These are phyloP conservation scores for Xylaria sp. DNA, from an alignment of 2,329 filamentous ascomycete genomes.

Conservation along the genomic window DNA sequence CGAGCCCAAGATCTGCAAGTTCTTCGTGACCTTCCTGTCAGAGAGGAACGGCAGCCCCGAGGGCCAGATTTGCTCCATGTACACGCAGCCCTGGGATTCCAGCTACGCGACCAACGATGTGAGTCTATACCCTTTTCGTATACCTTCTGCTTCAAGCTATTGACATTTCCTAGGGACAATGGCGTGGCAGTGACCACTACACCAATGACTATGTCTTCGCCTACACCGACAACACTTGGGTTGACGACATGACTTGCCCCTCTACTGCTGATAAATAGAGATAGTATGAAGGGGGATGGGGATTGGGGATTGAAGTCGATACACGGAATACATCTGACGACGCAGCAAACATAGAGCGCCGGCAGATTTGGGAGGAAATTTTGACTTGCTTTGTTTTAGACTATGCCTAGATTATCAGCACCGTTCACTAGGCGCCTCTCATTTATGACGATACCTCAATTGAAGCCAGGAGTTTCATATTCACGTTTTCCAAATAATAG, in stretches of 20 bases:
- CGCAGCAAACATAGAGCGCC: not conserved
- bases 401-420: not conserved
- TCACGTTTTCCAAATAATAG: not conserved
- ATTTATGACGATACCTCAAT: not conserved
- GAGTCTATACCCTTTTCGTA: constrained; percentile 25
- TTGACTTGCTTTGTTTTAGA: constrained; percentile 10
- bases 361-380: not conserved
- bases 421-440: not conserved
- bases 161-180: constrained; percentile 41
- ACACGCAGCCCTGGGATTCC: constrained; percentile 48
- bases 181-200: constrained; percentile 39
- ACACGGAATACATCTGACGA: not conserved
- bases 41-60: constrained; percentile 51
- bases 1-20: constrained; percentile 46
- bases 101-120: constrained; percentile 45
- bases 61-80: constrained; percentile 55
- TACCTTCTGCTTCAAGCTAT: not conserved
- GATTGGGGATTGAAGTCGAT: not conserved
- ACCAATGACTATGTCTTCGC: constrained; percentile 38
- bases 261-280: not conserved
- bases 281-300: not conserved
- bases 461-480: not conserved
- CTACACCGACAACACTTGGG: constrained; percentile 26
- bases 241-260: constrained; percentile 22
- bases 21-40: constrained; percentile 55